Base-by-base conservation (phyloP, 768 basidiomycete genomes). In the Suillus subluteus region DNA sequence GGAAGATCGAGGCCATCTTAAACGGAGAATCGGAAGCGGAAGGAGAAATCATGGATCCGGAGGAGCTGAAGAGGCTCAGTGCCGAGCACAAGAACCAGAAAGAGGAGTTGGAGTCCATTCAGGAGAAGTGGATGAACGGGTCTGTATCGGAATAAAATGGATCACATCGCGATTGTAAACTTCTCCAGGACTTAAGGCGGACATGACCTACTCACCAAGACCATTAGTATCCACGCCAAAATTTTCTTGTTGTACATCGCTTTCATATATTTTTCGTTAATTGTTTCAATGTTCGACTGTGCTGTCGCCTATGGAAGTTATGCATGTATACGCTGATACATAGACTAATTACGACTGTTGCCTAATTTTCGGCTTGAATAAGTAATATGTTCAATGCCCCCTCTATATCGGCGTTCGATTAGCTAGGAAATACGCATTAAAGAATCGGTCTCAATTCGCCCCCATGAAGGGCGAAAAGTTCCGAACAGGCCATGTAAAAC, bases 401-500 rank as follows among this genome's bases (percentile, higher is more conserved):
- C 73, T 26, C 86, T 87, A 66, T 2, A 52, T n/a, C 23, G 48
- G 40, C 15, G 11, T 37, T 54, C 58, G 48, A 65, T 58, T 40
- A 30, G 15, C 62, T 30, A 13, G 46, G 63, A 9, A 63, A n/a
- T 38, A 40, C 26, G 41, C 46, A 71, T 40, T 65, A 71, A 69
- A 41, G 48, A 69, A 37, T 67, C 13, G 23, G 66, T 16, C 38
- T 87, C 84, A 32, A 32, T 74, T 91, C 81, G 13, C 90, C 90
- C 4, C 74, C 73, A 70, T 89, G 82, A 74, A 87, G 78, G 15
- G 79, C 85, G 73, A 91, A 92, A 59, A 91, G 79, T 73, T 91
- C 90, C 1, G 87, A 86, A 70, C 88, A 89, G 12, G 89, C 88
- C 75, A 91, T 82, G 72, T 88, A 91, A 75, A 91, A 91, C 13